These are phyloP conservation scores for Crataegus laevigata DNA, from an alignment of 306 rosid species.

Conservation along the genomic window DNA sequence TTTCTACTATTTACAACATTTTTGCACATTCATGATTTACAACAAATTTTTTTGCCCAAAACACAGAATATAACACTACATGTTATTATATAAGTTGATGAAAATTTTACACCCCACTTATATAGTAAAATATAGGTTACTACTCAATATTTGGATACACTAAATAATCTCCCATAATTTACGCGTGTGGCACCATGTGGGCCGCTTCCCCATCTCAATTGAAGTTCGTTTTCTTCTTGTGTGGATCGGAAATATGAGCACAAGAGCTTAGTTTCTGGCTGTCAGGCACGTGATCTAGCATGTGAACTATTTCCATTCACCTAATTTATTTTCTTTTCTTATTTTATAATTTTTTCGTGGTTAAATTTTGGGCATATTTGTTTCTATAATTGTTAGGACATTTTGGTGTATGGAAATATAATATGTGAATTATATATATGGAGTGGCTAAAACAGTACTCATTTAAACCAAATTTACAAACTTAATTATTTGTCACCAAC, in stretches of 20 bases:
- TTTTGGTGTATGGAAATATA: background rate
- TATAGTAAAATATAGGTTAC: no score
- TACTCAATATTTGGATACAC: no score
- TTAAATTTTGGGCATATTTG: background rate
- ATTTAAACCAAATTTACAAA: no score
- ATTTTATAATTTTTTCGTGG: no score
- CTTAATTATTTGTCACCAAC: no score
- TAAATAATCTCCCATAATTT: background rate
- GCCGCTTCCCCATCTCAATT: background rate
- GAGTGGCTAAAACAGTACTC: background rate
- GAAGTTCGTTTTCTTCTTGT: background rate
- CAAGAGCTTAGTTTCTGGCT: background rate
- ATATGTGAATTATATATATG: background rate
- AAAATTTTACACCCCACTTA: no score
- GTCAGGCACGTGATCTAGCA: slow-evolving; percentile 24
- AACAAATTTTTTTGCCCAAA: no score
- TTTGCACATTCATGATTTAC: no score
- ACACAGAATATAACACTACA: no score
- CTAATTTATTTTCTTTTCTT: background rate
- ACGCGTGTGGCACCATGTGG: slow-evolving; percentile 24
- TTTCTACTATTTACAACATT: no score
- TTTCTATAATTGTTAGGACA: background rate
- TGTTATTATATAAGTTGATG: no score
- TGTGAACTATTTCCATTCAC: background rate
- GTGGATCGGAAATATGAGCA: slow-evolving; percentile 1